These are phyloP conservation scores for Macadamia integrifolia DNA, from an alignment of 164 flowering plant genomes.

Conservation along the genomic window DNA sequence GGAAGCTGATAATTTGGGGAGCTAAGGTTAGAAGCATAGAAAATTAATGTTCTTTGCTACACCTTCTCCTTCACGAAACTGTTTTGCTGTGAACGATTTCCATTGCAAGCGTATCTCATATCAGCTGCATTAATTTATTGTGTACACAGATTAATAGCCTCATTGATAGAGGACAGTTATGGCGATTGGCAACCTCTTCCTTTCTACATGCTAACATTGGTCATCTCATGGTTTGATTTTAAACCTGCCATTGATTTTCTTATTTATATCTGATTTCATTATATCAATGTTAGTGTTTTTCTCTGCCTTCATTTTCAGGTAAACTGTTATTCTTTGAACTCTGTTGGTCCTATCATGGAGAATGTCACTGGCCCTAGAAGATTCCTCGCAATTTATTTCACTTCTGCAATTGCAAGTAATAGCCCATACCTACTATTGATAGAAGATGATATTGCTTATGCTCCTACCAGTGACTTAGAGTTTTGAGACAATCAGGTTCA, in stretches of 20 bases:
- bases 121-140: constrained; percentile 6
- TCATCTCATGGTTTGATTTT: constrained; percentile 68
- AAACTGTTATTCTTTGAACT: constrained; percentile 82
- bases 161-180: constrained; percentile 69
- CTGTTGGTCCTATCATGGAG: constrained; percentile 78
- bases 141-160: constrained; percentile 64
- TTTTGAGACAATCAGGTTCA: constrained; percentile 50
- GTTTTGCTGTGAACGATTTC: constrained; percentile 5
- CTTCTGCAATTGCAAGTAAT: constrained; percentile 85
- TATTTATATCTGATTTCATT: background rate
- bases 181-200: constrained; percentile 84
- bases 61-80: too few species aligned
- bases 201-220: constrained; percentile 75
- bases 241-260: constrained; percentile 7
- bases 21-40: constrained; percentile 62
- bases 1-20: constrained; percentile 68
- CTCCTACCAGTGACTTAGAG: constrained; percentile 1
- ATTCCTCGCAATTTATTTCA: constrained; percentile 65
- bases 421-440: constrained; percentile 15
- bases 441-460: constrained; percentile 13
- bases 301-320: constrained; percentile 37
- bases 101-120: constrained; percentile 7
- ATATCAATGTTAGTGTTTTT: background rate
- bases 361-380: constrained; percentile 59
- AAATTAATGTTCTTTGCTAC: background rate